phyloP scores from a whole-genome alignment of 345 rosid species.

The Gossypium ekmanianum region DNA sequence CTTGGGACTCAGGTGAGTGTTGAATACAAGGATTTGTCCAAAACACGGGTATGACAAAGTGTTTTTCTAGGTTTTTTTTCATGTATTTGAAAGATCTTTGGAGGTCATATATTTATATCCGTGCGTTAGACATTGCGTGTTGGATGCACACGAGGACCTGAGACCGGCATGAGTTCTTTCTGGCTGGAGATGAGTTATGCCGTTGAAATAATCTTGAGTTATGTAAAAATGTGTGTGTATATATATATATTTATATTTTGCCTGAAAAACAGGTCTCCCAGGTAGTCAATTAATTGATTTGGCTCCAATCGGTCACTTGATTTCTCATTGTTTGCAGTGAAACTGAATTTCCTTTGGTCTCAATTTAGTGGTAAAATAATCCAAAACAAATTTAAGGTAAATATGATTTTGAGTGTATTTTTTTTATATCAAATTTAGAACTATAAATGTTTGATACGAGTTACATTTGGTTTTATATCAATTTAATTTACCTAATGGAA shows the following conservation, averaged over 20 bases:
- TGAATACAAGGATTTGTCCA: not conserved
- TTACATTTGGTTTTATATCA: no score
- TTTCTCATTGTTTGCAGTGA: not conserved
- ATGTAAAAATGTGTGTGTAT: no score
- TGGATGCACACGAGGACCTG: no score
- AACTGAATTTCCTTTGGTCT: not conserved
- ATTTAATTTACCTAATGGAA: no score
- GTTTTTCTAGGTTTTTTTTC: not conserved
- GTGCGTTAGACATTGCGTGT: not conserved
- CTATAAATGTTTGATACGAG: no score
- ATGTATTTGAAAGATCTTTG: not conserved
- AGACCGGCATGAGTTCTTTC: no score
- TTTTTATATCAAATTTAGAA: no score
- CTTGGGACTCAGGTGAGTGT: not conserved
- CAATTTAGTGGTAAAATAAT: no score
- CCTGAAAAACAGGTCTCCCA: not conserved
- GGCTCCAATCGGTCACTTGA: not conserved
- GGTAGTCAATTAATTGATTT: not conserved
- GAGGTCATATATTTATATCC: not conserved
- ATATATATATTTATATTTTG: not conserved
- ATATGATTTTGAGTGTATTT: no score
- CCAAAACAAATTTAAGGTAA: no score
- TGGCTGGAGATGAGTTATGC: not conserved
- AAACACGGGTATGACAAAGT: no score
- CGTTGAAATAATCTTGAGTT: not conserved